Evolutionary conservation across 352 stramenopile species (phyloP).

Genomic region (Pythium dissimile): DNA sequence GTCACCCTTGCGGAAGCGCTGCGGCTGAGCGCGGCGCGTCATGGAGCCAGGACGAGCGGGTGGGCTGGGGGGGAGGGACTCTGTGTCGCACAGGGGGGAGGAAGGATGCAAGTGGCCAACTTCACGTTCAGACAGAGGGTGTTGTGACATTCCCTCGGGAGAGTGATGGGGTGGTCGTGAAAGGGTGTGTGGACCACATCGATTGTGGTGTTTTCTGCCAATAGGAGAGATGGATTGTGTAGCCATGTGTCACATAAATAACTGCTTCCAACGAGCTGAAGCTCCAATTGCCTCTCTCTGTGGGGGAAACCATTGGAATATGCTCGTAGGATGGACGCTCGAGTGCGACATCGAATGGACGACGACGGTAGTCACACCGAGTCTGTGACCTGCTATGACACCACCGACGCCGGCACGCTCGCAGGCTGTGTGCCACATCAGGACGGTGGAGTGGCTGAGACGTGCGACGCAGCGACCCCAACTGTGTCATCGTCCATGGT

Average conservation of each 20-base stretch:
- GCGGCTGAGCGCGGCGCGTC: slow-evolving; percentile 19
- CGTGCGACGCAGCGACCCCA: too few species aligned
- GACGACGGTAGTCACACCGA: not conserved
- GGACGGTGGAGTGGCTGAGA: too few species aligned
- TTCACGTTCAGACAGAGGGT: slow-evolving; percentile 4
- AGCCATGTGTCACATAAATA: slow-evolving; percentile 13
- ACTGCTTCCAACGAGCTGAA: not conserved
- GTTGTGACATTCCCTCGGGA: slow-evolving; percentile 17
- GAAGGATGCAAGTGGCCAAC: slow-evolving; percentile 6
- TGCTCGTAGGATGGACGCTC: not conserved
- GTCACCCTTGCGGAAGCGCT: slow-evolving; percentile 19
- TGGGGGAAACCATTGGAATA: too few species aligned
- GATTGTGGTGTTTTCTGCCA: not conserved
- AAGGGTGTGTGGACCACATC: slow-evolving; percentile 2
- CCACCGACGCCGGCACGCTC: not conserved
- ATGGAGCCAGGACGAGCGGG: not conserved
- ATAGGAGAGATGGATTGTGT: not conserved
- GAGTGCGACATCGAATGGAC: not conserved
- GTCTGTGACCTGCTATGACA: too few species aligned
- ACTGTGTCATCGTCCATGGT: too few species aligned
- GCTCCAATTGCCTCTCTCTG: not conserved
- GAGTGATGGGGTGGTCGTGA: slow-evolving; percentile 5
- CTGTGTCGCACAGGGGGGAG: not conserved
- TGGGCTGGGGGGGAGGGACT: not conserved
- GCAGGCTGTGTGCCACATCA: not conserved